Conservation (phyloP, 768 basidiomycete species). For the Cantharellus cinnabarinus region DNA sequence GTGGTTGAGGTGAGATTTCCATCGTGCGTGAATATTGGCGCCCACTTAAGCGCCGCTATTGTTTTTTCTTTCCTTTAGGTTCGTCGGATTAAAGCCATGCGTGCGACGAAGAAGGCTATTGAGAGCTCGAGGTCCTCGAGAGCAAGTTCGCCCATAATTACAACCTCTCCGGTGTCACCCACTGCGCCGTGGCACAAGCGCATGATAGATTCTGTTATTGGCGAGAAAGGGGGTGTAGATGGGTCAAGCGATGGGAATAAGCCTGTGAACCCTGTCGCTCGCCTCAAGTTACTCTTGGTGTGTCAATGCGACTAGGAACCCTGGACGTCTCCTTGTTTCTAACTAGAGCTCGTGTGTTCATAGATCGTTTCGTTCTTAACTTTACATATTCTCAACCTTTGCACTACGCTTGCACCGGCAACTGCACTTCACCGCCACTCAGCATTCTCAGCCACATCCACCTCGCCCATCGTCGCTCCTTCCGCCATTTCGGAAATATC, state of each 20-base stretch:
- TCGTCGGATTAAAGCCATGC: conserved; percentile 26
- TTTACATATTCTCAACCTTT: conserved; percentile 80
- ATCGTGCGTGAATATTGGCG: not conserved
- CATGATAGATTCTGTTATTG: conserved; percentile 14
- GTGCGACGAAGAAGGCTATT: conserved; percentile 13
- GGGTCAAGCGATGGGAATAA: conserved; percentile 17
- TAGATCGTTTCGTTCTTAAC: conserved; percentile 80
- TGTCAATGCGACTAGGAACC: conserved; percentile 11
- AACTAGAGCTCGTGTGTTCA: not conserved
- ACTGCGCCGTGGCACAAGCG: conserved; percentile 5
- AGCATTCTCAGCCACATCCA: conserved; percentile 6
- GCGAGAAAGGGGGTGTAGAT: not conserved
- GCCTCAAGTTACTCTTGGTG: conserved; percentile 75
- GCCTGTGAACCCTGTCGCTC: conserved; percentile 61
- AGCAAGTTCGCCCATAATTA: not conserved
- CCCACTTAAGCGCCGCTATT: not conserved
- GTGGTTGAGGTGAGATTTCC: conserved; percentile 65
- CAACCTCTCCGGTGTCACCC: not conserved
- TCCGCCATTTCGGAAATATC: not conserved
- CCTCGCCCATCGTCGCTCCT: not conserved
- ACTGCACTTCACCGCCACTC: conserved; percentile 27
- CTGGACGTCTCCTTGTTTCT: not conserved
- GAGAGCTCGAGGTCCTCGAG: conserved; percentile 6
- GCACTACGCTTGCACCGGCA: conserved; percentile 68
- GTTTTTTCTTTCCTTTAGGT: conserved; percentile 12